Evolutionary conservation across 352 stramenopile genomes (phyloP).

Genomic region (Pythium brachiatum): DNA sequence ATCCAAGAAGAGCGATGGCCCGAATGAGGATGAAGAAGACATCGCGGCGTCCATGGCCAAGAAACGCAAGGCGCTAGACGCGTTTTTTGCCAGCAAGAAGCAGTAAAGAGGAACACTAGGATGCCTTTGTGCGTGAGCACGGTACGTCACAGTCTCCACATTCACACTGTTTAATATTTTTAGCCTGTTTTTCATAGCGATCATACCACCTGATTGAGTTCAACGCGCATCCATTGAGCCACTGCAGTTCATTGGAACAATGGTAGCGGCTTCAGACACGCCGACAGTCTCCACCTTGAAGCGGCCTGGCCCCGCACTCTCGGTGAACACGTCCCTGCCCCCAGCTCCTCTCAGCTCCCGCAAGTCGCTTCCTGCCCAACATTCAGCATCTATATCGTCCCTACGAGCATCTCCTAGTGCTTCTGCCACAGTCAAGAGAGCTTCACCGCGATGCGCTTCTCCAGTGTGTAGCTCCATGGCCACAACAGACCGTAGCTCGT

Average conservation of each 20-base stretch:
- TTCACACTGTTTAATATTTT: neutral
- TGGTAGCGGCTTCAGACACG: neutral
- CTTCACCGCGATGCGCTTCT: constrained; percentile 15
- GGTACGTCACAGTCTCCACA: too few relatives aligned
- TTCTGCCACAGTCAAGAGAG: neutral
- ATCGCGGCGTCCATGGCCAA: constrained; percentile 14
- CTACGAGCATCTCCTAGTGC: constrained; percentile 6
- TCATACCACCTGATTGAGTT: too few relatives aligned
- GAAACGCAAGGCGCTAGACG: constrained; percentile 34
- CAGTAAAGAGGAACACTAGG: constrained; percentile 6
- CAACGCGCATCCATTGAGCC: too few relatives aligned
- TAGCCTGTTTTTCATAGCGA: neutral
- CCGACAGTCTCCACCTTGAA: neutral
- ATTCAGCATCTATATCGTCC: constrained; percentile 3
- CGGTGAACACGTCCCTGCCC: constrained; percentile 12
- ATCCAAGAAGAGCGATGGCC: neutral
- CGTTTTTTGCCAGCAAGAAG: constrained; percentile 22
- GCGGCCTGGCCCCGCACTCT: neutral
- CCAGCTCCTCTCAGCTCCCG: neutral
- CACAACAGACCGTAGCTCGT: constrained; percentile 8
- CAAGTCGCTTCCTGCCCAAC: neutral
- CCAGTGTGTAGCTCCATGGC: neutral
- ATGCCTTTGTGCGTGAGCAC: too few relatives aligned
- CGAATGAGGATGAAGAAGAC: constrained; percentile 8
- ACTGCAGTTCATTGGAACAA: too few relatives aligned